phyloP scores from a whole-genome alignment of 2,329 filamentous ascomycete genomes.

The Aureobasidium melanogenum region DNA sequence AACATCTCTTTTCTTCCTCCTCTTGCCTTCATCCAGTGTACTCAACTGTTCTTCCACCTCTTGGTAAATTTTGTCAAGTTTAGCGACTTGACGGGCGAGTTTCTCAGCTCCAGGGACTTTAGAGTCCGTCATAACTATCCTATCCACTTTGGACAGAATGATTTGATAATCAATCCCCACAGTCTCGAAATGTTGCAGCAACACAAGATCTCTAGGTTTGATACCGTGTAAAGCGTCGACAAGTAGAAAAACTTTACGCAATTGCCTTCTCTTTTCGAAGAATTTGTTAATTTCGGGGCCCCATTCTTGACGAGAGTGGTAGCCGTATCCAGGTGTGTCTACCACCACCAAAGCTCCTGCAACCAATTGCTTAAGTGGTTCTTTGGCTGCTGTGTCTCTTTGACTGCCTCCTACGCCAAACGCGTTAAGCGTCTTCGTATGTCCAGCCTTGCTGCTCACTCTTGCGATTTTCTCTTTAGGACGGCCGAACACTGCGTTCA shows the following conservation, averaged over 20 bases:
- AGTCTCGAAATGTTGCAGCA: slow-evolving; percentile 48
- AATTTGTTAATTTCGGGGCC: slow-evolving; percentile 62
- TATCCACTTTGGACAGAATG: slow-evolving; percentile 58
- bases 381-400: slow-evolving; percentile 19
- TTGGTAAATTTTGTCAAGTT: slow-evolving; percentile 12
- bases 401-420: slow-evolving; percentile 45
- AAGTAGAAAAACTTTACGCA: slow-evolving; percentile 55
- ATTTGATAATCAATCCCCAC: slow-evolving; percentile 56
- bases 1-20: slow-evolving; percentile 36
- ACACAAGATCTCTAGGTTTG: slow-evolving; percentile 49
- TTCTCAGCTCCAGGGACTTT: slow-evolving; percentile 17
- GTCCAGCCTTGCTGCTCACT: slow-evolving; percentile 51
- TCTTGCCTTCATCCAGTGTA: neutral
- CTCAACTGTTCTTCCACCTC: slow-evolving; percentile 33
- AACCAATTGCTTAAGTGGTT: slow-evolving; percentile 32
- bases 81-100: neutral
- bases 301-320: slow-evolving; percentile 53
- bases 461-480: slow-evolving; percentile 36
- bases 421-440: slow-evolving; percentile 57
- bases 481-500: slow-evolving; percentile 53
- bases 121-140: slow-evolving; percentile 33
- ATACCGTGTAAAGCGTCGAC: slow-evolving; percentile 56
- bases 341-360: slow-evolving; percentile 47
- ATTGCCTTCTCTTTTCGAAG: slow-evolving; percentile 52
- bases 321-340: slow-evolving; percentile 65